Evolutionary conservation across 2,329 filamentous ascomycete species (phyloP).

Genomic region (Cryphonectria carpinicola): DNA sequence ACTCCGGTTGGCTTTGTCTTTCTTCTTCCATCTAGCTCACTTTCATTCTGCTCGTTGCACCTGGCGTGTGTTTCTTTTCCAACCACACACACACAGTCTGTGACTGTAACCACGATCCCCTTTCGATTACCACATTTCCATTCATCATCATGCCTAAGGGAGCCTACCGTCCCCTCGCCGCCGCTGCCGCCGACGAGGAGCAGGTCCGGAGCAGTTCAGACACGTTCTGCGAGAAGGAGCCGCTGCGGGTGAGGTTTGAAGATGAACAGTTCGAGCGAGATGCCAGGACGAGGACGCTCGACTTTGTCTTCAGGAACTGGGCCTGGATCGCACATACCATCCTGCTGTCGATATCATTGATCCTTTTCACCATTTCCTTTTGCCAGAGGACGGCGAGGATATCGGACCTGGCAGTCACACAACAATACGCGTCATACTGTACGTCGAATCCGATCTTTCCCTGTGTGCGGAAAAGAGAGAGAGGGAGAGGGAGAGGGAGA

Average conservation of each 20-base stretch:
- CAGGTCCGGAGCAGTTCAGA: constrained; percentile 33
- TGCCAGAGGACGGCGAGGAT: constrained; percentile 42
- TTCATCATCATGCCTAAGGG: constrained; percentile 37
- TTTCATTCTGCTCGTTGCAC: constrained; percentile 10
- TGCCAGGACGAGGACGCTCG: constrained; percentile 24
- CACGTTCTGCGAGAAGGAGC: constrained; percentile 31
- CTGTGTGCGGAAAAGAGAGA: not conserved
- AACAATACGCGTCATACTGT: constrained; percentile 49
- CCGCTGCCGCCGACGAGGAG: constrained; percentile 40
- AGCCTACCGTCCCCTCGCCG: constrained; percentile 41
- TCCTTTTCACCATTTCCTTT: constrained; percentile 46
- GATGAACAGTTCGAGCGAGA: constrained; percentile 14
- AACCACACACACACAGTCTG: constrained; percentile 23
- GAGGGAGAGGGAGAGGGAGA: not conserved
- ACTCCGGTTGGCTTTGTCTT: not conserved
- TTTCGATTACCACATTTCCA: constrained; percentile 8
- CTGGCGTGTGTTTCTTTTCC: constrained; percentile 25
- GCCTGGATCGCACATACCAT: constrained; percentile 46
- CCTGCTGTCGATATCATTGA: constrained; percentile 44
- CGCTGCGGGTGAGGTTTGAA: constrained; percentile 23
- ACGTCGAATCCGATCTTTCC: not conserved
- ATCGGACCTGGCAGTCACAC: constrained; percentile 40
- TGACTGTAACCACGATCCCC: constrained; percentile 3
- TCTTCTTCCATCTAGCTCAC: constrained; percentile 19
- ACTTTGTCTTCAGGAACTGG: constrained; percentile 37